These are phyloP conservation scores for Suillus alpinus DNA, from an alignment of 768 basidiomycete species.

Conservation along the genomic window DNA sequence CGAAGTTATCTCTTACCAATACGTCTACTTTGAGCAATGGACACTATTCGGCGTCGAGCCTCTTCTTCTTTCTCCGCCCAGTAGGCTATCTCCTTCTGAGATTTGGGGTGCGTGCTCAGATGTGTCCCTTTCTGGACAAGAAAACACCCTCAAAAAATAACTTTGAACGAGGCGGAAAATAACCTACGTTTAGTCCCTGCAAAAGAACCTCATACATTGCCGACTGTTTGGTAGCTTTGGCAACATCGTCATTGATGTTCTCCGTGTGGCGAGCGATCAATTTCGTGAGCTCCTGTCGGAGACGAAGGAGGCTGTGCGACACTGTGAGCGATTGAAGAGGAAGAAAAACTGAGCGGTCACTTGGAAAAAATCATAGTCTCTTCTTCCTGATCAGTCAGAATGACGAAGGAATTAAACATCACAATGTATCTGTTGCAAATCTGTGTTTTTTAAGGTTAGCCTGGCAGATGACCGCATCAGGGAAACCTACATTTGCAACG, in stretches of 20 bases:
- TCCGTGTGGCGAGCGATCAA: constrained; percentile 72
- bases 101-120: constrained; percentile 75
- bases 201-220: constrained; percentile 75
- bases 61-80: constrained; percentile 88
- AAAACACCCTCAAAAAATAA: constrained; percentile 1
- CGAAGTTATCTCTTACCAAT: constrained; percentile 13
- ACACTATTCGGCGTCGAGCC: constrained; percentile 56
- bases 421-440: constrained; percentile 75
- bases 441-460: constrained; percentile 26
- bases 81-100: constrained; percentile 82
- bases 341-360: constrained; percentile 37
- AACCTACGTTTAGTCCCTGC: constrained; percentile 70
- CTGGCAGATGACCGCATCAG: neutral
- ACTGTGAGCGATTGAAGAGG: neutral
- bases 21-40: constrained; percentile 32
- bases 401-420: constrained; percentile 81
- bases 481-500: constrained; percentile 54
- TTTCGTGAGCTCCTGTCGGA: constrained; percentile 80
- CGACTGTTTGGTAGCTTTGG: constrained; percentile 66
- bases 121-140: constrained; percentile 57
- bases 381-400: constrained; percentile 77
- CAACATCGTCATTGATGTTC: constrained; percentile 57
- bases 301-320: constrained; percentile 64
- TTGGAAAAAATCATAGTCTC: constrained; percentile 97
- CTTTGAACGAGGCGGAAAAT: neutral